These are phyloP conservation scores for Bolboschoenus planiculmis DNA, from an alignment of 176 grass and related monocot genomes.

Conservation along the genomic window DNA sequence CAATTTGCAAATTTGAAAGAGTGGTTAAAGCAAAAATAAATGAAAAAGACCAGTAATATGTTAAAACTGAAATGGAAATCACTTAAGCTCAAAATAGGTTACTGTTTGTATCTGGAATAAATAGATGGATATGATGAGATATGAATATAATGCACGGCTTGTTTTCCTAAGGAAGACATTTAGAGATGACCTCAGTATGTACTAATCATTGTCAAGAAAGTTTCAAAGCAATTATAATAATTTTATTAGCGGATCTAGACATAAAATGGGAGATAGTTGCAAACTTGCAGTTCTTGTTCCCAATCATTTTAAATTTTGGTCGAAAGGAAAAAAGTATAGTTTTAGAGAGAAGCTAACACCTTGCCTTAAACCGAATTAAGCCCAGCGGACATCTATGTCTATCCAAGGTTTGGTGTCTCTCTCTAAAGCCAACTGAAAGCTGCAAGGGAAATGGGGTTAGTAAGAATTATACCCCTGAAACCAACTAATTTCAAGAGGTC, in stretches of 20 bases:
- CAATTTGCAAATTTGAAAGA: background rate
- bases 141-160: background rate
- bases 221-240: background rate
- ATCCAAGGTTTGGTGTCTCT: background rate
- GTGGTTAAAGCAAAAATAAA: background rate
- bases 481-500: background rate
- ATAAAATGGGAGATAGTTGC: background rate
- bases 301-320: background rate
- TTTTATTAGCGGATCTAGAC: background rate
- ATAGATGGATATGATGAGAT: background rate
- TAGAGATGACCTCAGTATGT: background rate
- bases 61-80: background rate
- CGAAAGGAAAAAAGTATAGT: background rate
- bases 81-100: background rate
- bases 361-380: background rate
- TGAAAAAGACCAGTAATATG: background rate
- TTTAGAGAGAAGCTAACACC: background rate
- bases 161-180: background rate
- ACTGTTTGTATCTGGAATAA: background rate
- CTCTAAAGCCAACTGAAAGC: background rate
- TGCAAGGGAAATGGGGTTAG: background rate
- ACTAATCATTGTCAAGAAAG: background rate
- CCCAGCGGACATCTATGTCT: background rate
- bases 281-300: background rate
- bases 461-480: constrained; percentile 7